Evolutionary conservation across 768 basidiomycete species (phyloP), one percentile per base, ranked within the genome.

Genomic region (Dentipellis sp.): DNA sequence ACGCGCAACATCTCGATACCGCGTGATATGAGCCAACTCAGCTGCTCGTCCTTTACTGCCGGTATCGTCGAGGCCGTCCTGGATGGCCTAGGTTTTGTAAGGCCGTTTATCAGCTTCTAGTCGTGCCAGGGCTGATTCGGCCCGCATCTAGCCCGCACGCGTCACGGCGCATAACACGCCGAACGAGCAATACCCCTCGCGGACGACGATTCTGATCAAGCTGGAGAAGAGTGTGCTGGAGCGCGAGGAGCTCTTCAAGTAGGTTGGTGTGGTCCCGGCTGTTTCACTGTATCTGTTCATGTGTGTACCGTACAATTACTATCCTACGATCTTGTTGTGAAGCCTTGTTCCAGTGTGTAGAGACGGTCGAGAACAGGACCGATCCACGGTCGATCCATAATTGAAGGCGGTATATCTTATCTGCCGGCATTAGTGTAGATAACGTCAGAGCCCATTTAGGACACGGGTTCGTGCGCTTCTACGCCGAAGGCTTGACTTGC

Each of bases 151-250:
- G 95, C 95, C 97, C 29, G 93, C 95, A 9, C 79, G 95, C 63
- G 97, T 98, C 29, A 98, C 97, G 0, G 94, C 95, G 0, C 97
- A 98, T 67, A 86, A 86, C 56, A 95, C 97, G 1, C 88, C 94
- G 4, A 91, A 80, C 0, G 74, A 85, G 10, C 84, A 88, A 56
- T 81, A 78, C 65, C 91, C 94, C 3, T 81, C 83, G 52, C 81
- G 94, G 53, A 97, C 88, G 4, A 95, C 94, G n/a, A 94, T 99
- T 56, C 80, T 99, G 53, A 95, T 99, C 74, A 98, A 98, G 72
- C 75, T 98, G 58, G 93, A 97, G 71, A 86, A 84, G 65, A 86
- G 85, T 56, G 95, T 97, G 50, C 74, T 99, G 66, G 93, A 95
- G 63, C 82, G 97, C 47, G 97, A 99, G 73, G 89, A 92, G 67